These are phyloP conservation scores for Pythium apleroticum DNA, from an alignment of 352 stramenopile species.

Conservation along the genomic window DNA sequence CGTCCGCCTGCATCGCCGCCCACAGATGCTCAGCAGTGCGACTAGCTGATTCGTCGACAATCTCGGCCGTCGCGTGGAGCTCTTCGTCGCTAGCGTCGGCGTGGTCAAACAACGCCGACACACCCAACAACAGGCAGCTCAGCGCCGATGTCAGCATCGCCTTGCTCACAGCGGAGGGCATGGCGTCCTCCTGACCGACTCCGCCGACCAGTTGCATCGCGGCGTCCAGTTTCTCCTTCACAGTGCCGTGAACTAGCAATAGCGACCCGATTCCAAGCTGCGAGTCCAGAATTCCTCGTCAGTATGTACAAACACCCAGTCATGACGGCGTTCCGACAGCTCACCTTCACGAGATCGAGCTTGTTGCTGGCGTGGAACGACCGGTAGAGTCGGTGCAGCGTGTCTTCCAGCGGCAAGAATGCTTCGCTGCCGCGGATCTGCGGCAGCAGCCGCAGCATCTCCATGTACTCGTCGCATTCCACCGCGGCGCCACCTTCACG, in stretches of 20 bases:
- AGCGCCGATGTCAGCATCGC: conserved; percentile 28
- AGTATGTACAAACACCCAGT: neutral
- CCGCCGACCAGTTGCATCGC: conserved; percentile 44
- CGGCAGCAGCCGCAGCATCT: conserved; percentile 54
- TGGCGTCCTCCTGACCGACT: conserved; percentile 8
- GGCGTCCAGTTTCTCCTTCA: conserved; percentile 55
- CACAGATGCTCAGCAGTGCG: conserved; percentile 56
- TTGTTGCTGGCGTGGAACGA: conserved; percentile 62
- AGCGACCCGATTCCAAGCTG: conserved; percentile 61
- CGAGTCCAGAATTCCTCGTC: neutral
- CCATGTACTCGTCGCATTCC: conserved; percentile 58
- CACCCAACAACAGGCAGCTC: conserved; percentile 47
- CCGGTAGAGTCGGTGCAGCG: conserved; percentile 61
- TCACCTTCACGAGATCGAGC: conserved; percentile 56
- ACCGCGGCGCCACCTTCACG: conserved; percentile 26
- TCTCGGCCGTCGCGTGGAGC: conserved; percentile 52
- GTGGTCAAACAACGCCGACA: conserved; percentile 68
- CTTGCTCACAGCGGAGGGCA: neutral
- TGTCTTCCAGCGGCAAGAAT: conserved; percentile 66
- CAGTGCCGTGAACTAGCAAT: conserved; percentile 47
- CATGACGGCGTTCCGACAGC: neutral
- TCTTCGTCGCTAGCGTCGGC: conserved; percentile 48
- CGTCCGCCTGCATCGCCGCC: neutral
- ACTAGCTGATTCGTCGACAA: conserved; percentile 55
- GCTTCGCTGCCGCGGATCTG: conserved; percentile 53